Percentiles rank a stretch among this genome's conserved stretches.
These are phyloP conservation scores for Penicillium frequentans DNA, from an alignment of 2,329 filamentous ascomycete species.

Conservation along the genomic window DNA sequence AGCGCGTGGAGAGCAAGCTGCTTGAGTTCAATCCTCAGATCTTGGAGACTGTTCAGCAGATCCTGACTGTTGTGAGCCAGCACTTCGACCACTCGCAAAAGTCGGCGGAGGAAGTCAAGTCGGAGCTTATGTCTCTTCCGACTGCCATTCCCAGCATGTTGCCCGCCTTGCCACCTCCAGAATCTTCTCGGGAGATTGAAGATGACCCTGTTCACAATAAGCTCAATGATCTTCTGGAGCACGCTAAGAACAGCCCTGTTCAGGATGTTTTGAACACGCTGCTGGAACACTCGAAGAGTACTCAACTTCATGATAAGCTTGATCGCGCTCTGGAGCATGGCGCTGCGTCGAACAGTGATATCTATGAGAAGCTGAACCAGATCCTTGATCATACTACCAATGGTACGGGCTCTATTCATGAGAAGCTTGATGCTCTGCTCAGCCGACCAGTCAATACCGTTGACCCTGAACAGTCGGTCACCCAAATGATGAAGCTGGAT, in stretches of 20 bases:
- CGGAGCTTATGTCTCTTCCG: constrained; percentile 52
- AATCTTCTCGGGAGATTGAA: constrained; percentile 57
- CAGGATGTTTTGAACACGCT: constrained; percentile 59
- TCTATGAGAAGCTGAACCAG: constrained; percentile 60
- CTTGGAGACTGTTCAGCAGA: constrained; percentile 79
- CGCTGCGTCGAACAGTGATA: constrained; percentile 34
- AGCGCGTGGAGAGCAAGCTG: constrained; percentile 74
- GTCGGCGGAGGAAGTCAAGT: constrained; percentile 61
- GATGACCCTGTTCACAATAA: constrained; percentile 63
- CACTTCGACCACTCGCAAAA: constrained; percentile 87
- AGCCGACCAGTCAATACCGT: constrained; percentile 56
- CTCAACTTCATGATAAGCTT: constrained; percentile 60
- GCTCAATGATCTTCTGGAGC: constrained; percentile 49
- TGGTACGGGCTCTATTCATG: constrained; percentile 31
- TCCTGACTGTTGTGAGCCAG: constrained; percentile 77
- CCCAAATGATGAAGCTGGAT: constrained; percentile 78
- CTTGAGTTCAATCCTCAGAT: constrained; percentile 86
- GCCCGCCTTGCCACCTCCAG: constrained; percentile 47
- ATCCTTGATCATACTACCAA: constrained; percentile 41
- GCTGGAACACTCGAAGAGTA: constrained; percentile 50
- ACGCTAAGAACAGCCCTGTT: constrained; percentile 51
- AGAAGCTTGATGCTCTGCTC: constrained; percentile 43
- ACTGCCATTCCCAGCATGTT: constrained; percentile 58
- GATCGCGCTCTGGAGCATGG: constrained; percentile 43
- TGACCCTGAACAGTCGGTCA: constrained; percentile 67